These are phyloP conservation scores for Stemphylium lycopersici DNA, from an alignment of 2,329 filamentous ascomycete genomes.

Conservation along the genomic window DNA sequence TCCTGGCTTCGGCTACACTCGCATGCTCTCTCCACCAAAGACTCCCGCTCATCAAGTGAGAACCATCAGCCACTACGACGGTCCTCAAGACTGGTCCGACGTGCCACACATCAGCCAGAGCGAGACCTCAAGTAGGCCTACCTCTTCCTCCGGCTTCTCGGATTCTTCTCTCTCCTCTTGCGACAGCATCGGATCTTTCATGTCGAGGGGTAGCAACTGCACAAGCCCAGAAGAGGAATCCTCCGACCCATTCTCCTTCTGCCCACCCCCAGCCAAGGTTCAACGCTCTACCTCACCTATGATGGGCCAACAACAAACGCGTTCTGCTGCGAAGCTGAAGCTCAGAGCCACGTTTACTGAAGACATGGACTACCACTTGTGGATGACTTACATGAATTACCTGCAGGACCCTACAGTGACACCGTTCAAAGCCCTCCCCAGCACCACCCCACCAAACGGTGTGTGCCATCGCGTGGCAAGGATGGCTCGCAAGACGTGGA, in stretches of 20 bases:
- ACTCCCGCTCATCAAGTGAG: conserved; percentile 54
- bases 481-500: conserved; percentile 67
- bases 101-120: conserved; percentile 41
- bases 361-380: conserved; percentile 70
- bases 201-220: conserved; percentile 65
- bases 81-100: conserved; percentile 41
- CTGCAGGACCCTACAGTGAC: conserved; percentile 70
- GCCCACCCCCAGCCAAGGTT: conserved; percentile 40
- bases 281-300: conserved; percentile 41
- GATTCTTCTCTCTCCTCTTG: conserved; percentile 68
- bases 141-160: conserved; percentile 64
- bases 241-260: conserved; percentile 61
- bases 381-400: conserved; percentile 70
- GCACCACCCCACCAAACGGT: conserved; percentile 67
- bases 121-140: conserved; percentile 59
- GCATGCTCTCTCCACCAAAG: conserved; percentile 56
- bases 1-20: conserved; percentile 45
- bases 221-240: conserved; percentile 66
- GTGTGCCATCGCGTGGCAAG: conserved; percentile 68
- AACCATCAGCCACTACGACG: conserved; percentile 36
- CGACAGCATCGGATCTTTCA: conserved; percentile 62
- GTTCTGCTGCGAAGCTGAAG: conserved; percentile 51
- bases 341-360: conserved; percentile 60
- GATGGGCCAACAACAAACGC: conserved; percentile 33
- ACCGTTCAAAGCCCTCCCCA: conserved; percentile 70